Conservation (phyloP, 2,329 filamentous ascomycete species). For the Biscogniauxia marginata region DNA sequence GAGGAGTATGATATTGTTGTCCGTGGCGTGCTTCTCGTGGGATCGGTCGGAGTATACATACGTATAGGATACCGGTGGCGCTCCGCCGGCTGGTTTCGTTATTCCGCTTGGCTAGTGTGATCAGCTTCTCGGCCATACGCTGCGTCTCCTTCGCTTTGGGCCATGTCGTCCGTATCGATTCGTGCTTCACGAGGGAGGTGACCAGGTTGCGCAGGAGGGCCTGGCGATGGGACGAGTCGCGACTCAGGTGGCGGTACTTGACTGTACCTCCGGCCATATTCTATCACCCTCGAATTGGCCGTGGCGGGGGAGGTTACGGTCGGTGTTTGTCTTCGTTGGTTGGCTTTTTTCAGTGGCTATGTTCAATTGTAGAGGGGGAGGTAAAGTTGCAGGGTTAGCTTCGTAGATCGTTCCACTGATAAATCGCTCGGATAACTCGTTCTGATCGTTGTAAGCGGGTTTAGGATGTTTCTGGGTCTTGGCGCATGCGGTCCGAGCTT, state of each 20-base stretch:
- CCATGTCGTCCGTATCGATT: slow-evolving; percentile 93
- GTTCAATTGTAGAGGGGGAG: slow-evolving; percentile 5
- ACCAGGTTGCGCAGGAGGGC: slow-evolving; percentile 94
- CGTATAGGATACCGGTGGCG: slow-evolving; percentile 82
- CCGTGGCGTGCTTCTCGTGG: neutral
- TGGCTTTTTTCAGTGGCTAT: neutral
- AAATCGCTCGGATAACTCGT: no score
- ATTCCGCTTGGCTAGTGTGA: slow-evolving; percentile 91
- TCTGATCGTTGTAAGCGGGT: neutral
- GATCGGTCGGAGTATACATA: slow-evolving; percentile 46
- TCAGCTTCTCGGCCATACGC: slow-evolving; percentile 86
- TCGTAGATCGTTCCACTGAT: no score
- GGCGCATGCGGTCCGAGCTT: slow-evolving; percentile 5
- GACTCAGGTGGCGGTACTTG: slow-evolving; percentile 87
- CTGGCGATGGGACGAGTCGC: slow-evolving; percentile 82
- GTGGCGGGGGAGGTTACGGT: neutral
- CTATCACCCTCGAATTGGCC: neutral
- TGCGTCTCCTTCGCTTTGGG: slow-evolving; percentile 97
- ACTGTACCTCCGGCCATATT: slow-evolving; percentile 80
- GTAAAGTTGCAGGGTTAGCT: slow-evolving; percentile 10
- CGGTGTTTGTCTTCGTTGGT: neutral
- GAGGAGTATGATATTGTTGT: no score
- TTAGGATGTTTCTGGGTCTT: slow-evolving; percentile 12
- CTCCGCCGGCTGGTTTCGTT: slow-evolving; percentile 75
- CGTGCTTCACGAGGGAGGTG: slow-evolving; percentile 88